These are phyloP conservation scores for Trapa incisa DNA, from an alignment of 345 rosid genomes.

Conservation along the genomic window DNA sequence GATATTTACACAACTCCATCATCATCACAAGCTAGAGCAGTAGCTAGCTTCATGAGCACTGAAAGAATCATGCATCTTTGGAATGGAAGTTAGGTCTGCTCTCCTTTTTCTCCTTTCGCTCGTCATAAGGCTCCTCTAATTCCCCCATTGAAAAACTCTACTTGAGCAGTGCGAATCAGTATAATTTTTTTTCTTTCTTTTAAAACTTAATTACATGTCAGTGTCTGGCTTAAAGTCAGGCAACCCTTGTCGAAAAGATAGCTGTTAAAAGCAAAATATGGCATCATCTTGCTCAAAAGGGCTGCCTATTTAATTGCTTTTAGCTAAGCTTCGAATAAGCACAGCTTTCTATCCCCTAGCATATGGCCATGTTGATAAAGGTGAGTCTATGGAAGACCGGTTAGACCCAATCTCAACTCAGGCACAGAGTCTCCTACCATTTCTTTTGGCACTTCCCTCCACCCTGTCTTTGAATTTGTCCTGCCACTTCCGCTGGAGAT, in stretches of 20 bases:
- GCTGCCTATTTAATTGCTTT: conserved; percentile 44
- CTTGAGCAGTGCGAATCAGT: background rate
- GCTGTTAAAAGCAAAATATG: conserved; percentile 44
- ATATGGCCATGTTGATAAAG: conserved; percentile 53
- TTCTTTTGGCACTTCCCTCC: conserved; percentile 1
- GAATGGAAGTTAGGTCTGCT: background rate
- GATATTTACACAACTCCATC: background rate
- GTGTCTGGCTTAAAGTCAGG: conserved; percentile 3
- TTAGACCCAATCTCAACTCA: conserved; percentile 1
- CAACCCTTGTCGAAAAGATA: conserved; percentile 28
- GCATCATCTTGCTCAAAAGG: conserved; percentile 65
- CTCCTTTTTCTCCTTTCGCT: background rate
- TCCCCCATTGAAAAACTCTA: background rate
- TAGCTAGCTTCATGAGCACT: background rate
- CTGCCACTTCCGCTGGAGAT: background rate
- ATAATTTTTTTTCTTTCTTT: background rate
- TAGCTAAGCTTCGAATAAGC: conserved; percentile 33
- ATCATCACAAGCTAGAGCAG: background rate
- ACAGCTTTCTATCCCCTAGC: conserved; percentile 22
- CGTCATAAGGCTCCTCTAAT: background rate
- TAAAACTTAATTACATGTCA: background rate
- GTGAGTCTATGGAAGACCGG: conserved; percentile 8
- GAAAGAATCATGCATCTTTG: background rate
- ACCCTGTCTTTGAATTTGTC: background rate
- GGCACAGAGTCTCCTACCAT: background rate